Conservation (phyloP, 805 yeast species). For the Myxozyma udenii region DNA sequence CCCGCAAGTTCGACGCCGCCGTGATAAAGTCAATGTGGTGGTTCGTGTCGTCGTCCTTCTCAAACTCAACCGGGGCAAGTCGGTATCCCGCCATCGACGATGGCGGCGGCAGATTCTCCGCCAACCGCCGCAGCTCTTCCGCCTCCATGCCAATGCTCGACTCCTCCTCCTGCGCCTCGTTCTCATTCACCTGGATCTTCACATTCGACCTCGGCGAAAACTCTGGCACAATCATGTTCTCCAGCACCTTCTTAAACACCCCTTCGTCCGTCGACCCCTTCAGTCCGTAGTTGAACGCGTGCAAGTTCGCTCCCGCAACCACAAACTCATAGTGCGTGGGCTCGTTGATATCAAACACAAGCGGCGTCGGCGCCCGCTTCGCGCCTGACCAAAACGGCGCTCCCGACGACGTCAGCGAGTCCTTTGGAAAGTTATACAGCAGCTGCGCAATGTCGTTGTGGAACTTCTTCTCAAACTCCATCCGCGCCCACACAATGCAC, state of each 20-base stretch:
- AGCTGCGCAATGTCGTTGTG: slow-evolving; percentile 84
- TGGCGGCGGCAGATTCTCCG: slow-evolving; percentile 82
- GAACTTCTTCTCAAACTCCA: slow-evolving; percentile 81
- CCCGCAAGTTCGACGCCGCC: slow-evolving; percentile 95
- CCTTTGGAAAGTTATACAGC: slow-evolving; percentile 90
- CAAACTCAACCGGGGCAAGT: slow-evolving; percentile 87
- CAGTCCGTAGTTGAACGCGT: slow-evolving; percentile 87
- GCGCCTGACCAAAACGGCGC: slow-evolving; percentile 98
- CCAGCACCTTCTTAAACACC: slow-evolving; percentile 54
- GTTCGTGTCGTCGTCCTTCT: slow-evolving; percentile 95
- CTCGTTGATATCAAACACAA: slow-evolving; percentile 69
- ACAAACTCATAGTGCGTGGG: slow-evolving; percentile 78
- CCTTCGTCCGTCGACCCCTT: slow-evolving; percentile 65
- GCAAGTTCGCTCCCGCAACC: slow-evolving; percentile 83
- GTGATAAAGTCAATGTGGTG: slow-evolving; percentile 95
- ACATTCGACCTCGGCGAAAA: slow-evolving; percentile 74
- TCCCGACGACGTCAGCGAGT: slow-evolving; percentile 85
- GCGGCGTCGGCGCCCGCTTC: slow-evolving; percentile 91
- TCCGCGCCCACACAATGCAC: slow-evolving; percentile 92
- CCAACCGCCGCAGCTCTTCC: slow-evolving; percentile 63
- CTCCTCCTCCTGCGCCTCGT: slow-evolving; percentile 62
- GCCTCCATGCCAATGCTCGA: slow-evolving; percentile 47
- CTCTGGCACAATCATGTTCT: slow-evolving; percentile 51
- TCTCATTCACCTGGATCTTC: slow-evolving; percentile 84
- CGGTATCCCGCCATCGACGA: slow-evolving; percentile 85